Percentiles rank a stretch among this genome's conserved stretches.
Evolutionary conservation across 495 filamentous ascomycete species (phyloP).

Genomic region (Xylaria telfairii): DNA sequence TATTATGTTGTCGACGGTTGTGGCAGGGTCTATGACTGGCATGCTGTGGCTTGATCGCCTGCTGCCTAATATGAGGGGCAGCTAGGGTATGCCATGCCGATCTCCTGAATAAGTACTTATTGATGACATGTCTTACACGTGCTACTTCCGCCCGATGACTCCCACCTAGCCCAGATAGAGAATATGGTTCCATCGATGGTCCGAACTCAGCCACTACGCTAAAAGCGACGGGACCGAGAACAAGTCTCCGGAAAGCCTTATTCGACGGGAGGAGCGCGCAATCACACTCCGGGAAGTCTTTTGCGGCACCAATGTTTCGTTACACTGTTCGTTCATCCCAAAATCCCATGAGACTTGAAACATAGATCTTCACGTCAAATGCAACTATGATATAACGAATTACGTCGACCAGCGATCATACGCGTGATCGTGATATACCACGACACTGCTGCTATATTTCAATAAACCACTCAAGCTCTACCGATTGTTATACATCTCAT

Average conservation of each 20-base stretch:
- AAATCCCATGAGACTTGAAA: background rate
- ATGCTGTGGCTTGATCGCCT: constrained; percentile 10
- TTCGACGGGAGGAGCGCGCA: background rate
- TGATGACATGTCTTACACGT: constrained; percentile 18
- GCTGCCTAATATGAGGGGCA: constrained; percentile 23
- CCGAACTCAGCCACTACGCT: constrained; percentile 18
- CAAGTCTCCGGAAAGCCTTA: background rate
- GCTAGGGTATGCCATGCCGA: background rate
- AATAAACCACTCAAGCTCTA: background rate
- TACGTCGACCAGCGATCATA: background rate
- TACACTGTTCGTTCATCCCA: background rate
- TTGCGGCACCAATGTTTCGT: background rate
- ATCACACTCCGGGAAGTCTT: background rate
- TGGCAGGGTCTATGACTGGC: background rate
- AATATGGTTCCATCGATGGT: background rate
- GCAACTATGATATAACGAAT: background rate
- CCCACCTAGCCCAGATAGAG: background rate
- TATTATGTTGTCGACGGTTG: background rate
- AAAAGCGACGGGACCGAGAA: background rate
- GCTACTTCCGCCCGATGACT: constrained; percentile 6
- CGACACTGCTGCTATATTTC: background rate
- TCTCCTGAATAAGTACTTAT: background rate
- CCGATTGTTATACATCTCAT: background rate
- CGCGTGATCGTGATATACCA: background rate
- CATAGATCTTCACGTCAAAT: background rate